A percentile compares a stretch with the other conserved stretches of the same genome.
phyloP scores from a whole-genome alignment of 257 asterid genomes.

The Paulownia fortunei region DNA sequence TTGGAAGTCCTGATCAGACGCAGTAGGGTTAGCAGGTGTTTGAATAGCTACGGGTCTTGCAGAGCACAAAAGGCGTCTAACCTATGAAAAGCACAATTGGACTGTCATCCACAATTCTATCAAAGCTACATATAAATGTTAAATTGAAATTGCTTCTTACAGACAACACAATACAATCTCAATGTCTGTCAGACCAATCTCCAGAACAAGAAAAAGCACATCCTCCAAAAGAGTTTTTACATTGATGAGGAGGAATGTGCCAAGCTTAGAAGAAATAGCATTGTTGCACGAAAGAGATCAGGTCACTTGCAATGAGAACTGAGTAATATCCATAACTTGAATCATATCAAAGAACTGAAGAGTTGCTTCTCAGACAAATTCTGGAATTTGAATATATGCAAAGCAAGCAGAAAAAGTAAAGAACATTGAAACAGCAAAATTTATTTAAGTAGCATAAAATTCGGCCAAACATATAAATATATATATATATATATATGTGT shows the following conservation, averaged over 20 bases:
- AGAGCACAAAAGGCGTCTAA: slow-evolving; percentile 87
- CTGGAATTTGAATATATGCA: neutral
- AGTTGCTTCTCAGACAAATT: slow-evolving; percentile 1
- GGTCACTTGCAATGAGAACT: neutral
- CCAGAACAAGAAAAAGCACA: neutral
- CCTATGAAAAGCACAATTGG: slow-evolving; percentile 50
- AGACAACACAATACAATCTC: slow-evolving; percentile 20
- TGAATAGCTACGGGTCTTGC: slow-evolving; percentile 91
- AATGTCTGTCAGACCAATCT: slow-evolving; percentile 16
- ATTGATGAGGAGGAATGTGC: neutral
- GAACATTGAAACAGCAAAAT: neutral
- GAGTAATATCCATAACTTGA: slow-evolving; percentile 8
- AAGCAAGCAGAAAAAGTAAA: neutral
- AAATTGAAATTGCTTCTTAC: neutral
- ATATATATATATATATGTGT: neutral
- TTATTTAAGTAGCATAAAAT: slow-evolving; percentile 1
- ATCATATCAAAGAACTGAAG: neutral
- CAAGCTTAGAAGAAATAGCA: slow-evolving; percentile 7
- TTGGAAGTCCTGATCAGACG: slow-evolving; percentile 95
- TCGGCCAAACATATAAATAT: neutral
- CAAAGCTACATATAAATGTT: neutral
- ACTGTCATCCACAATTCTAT: slow-evolving; percentile 16
- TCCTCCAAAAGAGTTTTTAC: neutral
- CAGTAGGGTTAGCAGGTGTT: slow-evolving; percentile 89
- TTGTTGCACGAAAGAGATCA: neutral